Evolutionary conservation across 169 alveolate genomes (phyloP).

Genomic region (Plasmodium malariae): DNA sequence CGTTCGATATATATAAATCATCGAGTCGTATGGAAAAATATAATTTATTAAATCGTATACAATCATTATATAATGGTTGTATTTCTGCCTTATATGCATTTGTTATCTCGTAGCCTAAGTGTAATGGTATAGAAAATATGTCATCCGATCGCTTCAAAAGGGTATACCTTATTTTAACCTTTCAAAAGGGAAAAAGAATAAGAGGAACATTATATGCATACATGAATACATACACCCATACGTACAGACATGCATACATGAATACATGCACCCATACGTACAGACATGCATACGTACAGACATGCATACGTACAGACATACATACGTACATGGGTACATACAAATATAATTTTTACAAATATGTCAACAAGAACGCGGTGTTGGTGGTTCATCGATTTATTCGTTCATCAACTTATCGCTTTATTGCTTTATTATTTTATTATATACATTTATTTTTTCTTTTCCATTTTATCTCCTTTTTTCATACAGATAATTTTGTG

Average conservation of each 20-base stretch:
- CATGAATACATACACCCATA: neutral
- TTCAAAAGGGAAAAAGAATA: neutral
- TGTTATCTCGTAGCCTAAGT: conserved; percentile 75
- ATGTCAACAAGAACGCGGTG: too few species aligned
- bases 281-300: neutral
- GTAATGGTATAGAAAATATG: conserved; percentile 42
- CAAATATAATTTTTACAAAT: too few species aligned
- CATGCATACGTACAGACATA: neutral
- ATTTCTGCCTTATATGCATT: conserved; percentile 17
- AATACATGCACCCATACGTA: neutral
- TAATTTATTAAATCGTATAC: conserved; percentile 75
- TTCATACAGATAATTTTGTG: conserved; percentile 54
- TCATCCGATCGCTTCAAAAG: conserved; percentile 4
- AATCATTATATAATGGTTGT: conserved; percentile 81
- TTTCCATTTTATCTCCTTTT: neutral
- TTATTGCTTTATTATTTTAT: conserved; percentile 1
- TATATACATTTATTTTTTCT: neutral
- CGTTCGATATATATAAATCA: conserved; percentile 44
- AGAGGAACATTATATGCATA: neutral
- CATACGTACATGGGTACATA: neutral
- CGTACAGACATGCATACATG: neutral
- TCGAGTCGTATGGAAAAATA: conserved; percentile 77
- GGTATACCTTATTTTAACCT: conserved; percentile 35
- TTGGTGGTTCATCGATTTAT: too few species aligned
- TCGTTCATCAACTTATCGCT: too few species aligned